Evolutionary conservation across 768 basidiomycete genomes (phyloP).

Genomic region (Lepiota brunneoincarnata): DNA sequence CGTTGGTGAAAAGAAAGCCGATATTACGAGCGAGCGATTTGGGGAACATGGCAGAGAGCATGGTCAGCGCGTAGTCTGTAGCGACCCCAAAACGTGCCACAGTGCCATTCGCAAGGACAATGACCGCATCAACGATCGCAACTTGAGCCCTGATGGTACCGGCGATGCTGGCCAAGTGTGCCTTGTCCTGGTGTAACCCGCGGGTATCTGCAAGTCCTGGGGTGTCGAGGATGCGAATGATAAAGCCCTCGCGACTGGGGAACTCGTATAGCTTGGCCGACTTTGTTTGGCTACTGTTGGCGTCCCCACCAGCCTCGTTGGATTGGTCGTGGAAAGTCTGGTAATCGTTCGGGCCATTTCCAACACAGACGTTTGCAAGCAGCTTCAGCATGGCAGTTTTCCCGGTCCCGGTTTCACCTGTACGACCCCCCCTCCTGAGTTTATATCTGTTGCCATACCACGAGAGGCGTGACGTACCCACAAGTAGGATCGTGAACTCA

Average conservation of each 20-base stretch:
- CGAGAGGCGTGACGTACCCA: too few species aligned
- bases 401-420: too few species aligned
- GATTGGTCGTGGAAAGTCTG: too few species aligned
- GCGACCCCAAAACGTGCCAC: constrained; percentile 18
- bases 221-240: constrained; percentile 24
- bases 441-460: too few species aligned
- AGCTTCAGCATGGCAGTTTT: too few species aligned
- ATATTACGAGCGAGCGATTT: constrained; percentile 20
- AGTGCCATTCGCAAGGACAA: constrained; percentile 28
- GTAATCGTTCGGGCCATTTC: too few species aligned
- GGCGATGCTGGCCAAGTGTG: constrained; percentile 24
- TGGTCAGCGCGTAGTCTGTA: constrained; percentile 24
- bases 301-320: too few species aligned
- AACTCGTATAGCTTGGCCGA: too few species aligned
- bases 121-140: constrained; percentile 20
- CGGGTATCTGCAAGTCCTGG: constrained; percentile 28
- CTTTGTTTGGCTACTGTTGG: too few species aligned
- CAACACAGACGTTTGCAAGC: too few species aligned
- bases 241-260: background rate
- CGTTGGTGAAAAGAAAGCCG: constrained; percentile 21
- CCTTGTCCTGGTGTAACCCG: constrained; percentile 22
- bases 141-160: constrained; percentile 18
- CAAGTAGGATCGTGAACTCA: too few species aligned
- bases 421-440: too few species aligned
- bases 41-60: constrained; percentile 23